Conservation (phyloP, 345 rosid species). For the Psidium guajava region DNA sequence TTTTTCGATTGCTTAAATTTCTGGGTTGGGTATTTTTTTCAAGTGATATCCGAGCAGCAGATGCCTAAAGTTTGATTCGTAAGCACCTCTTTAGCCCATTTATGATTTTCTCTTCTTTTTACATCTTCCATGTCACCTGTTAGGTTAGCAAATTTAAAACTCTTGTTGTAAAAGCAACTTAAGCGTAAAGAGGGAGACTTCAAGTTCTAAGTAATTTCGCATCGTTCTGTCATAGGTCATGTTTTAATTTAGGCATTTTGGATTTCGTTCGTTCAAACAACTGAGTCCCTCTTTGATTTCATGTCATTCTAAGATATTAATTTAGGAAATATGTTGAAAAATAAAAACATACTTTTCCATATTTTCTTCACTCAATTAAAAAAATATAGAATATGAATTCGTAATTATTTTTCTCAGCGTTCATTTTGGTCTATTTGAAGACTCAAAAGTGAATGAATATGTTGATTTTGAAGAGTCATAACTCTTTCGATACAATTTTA, state of each 20-base stretch:
- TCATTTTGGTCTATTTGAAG: neutral
- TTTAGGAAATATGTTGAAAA: neutral
- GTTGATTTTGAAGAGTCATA: neutral
- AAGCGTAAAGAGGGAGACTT: neutral
- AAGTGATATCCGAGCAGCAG: neutral
- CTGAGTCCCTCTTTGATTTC: too few species aligned
- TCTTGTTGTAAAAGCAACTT: neutral
- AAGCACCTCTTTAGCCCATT: neutral
- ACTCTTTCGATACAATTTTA: neutral
- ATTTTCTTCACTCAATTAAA: neutral
- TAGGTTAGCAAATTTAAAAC: neutral
- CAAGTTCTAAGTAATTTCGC: neutral
- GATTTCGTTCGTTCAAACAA: too few species aligned
- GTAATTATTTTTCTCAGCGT: neutral
- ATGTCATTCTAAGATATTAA: neutral
- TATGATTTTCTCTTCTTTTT: neutral
- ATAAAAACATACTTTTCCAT: neutral
- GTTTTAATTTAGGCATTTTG: neutral
- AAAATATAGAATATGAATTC: neutral
- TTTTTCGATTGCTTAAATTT: neutral
- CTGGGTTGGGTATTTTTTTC: neutral
- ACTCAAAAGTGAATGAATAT: neutral
- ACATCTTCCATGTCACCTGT: neutral
- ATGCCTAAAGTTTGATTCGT: neutral
- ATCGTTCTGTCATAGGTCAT: neutral